Evolutionary conservation across 1,139 yeast species (phyloP).

Genomic region (Lodderomyces metapsilosis): DNA sequence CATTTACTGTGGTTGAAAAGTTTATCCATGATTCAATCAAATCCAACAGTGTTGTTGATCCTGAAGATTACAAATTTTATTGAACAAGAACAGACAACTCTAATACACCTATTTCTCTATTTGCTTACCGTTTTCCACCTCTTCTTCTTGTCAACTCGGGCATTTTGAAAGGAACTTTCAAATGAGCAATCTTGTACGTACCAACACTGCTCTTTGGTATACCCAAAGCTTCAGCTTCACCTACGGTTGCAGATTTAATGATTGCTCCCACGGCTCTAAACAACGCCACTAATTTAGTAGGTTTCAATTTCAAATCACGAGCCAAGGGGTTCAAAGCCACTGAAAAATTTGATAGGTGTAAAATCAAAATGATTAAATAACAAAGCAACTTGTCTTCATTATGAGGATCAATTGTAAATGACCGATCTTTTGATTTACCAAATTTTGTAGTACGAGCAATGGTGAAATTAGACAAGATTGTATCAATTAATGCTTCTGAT

Average conservation of each 20-base stretch:
- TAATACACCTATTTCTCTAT: not conserved
- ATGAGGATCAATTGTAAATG: constrained; percentile 78
- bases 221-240: constrained; percentile 84
- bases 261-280: constrained; percentile 82
- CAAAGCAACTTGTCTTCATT: constrained; percentile 85
- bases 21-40: constrained; percentile 46
- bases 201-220: constrained; percentile 64
- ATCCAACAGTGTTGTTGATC: constrained; percentile 43
- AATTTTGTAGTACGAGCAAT: constrained; percentile 60
- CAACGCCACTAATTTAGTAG: constrained; percentile 65
- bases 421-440: constrained; percentile 72
- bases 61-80: constrained; percentile 31
- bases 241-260: constrained; percentile 70
- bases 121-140: constrained; percentile 5
- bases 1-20: constrained; percentile 42
- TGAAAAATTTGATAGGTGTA: constrained; percentile 74
- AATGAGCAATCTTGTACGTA: constrained; percentile 73
- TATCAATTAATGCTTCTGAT: constrained; percentile 71
- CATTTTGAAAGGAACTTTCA: constrained; percentile 85
- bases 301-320: constrained; percentile 79
- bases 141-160: constrained; percentile 79
- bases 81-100: not conserved
- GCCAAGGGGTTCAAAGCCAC: constrained; percentile 82
- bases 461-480: constrained; percentile 68
- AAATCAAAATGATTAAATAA: constrained; percentile 65